Evolutionary conservation across 805 yeast species (phyloP), one percentile per base, ranked within the genome.

Genomic region (Suhomyces pyralidae): DNA sequence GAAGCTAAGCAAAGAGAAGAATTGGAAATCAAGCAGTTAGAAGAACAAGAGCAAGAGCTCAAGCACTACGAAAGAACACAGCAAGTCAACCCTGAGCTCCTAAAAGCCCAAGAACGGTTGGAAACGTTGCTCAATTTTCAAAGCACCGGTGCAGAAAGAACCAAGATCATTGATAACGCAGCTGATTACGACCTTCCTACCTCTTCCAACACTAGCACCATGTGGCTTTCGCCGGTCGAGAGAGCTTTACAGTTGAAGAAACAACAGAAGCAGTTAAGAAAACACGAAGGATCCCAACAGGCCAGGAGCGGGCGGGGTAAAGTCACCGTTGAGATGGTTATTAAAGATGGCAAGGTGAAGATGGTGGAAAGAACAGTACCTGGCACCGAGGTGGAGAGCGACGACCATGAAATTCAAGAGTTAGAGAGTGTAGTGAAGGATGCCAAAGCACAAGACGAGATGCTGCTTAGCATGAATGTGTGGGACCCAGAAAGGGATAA

Each of bases 91-190:
- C 78, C 81, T 0, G 92, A 86, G 42, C 69, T 89, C 36, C 57
- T 74, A 3, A 76, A 77, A 51, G 99, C 99, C 0, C 86, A 88
- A 59, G 82, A 81, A 45, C 74, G 92, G 48, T 71, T 94, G 47
- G 88, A 89, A 30, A 86, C 82, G 30, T 71, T 94, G 46, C 73
- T 94, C 44, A 80, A 83, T 55, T 94, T 85, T 67, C 99, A 94
- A 66, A 89, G 82, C 2, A 84, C 92, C 15, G 88, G 96, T 6
- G 89, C 92, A 1, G 96, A 90, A 66, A 78, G 99, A 65, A 94
- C 99, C 0, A 83, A 82, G 59, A 90, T 94, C 56, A 92, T 96
- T 40, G 99, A 94, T 65, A 86, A 90, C 64, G 97, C 96, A 0
- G 83, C 96, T 5, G 99, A 94, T 65, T 90, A 81, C 65, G 96